phyloP scores from a whole-genome alignment of 768 basidiomycete genomes.

The Lactarius vividus region DNA sequence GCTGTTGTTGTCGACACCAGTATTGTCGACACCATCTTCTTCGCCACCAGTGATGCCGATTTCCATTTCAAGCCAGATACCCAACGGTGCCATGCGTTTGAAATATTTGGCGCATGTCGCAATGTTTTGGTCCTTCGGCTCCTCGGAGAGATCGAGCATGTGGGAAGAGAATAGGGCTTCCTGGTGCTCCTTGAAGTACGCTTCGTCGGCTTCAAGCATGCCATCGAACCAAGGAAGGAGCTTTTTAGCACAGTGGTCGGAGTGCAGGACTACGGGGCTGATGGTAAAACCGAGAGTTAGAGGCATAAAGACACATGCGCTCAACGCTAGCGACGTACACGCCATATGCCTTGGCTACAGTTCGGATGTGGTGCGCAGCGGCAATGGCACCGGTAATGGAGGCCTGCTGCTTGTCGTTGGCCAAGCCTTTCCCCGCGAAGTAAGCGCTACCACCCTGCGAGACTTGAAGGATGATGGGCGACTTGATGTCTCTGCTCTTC shows the following conservation, averaged over 20 bases:
- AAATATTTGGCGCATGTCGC: conserved; percentile 92
- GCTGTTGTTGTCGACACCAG: conserved; percentile 85
- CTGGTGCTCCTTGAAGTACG: conserved; percentile 84
- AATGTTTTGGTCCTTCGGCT: conserved; percentile 92
- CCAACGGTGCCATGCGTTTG: conserved; percentile 87
- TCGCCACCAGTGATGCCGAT: conserved; percentile 99
- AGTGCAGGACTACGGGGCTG: conserved; percentile 95
- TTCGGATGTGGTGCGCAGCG: conserved; percentile 88
- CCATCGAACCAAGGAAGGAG: conserved; percentile 99
- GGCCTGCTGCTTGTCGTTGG: conserved; percentile 94
- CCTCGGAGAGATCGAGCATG: conserved; percentile 98
- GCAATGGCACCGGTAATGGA: conserved; percentile 91
- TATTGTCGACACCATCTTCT: conserved; percentile 99
- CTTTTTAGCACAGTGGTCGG: conserved; percentile 98
- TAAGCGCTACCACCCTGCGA: conserved; percentile 97
- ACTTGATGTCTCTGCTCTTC: conserved; percentile 77
- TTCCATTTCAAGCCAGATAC: conserved; percentile 99
- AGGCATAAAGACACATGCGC: conserved; percentile 5
- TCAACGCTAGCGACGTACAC: conserved; percentile 55
- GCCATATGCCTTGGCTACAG: conserved; percentile 87
- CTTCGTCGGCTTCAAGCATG: conserved; percentile 96
- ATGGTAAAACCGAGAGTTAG: conserved; percentile 7
- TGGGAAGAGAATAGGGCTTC: conserved; percentile 93
- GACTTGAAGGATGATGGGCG: conserved; percentile 96
- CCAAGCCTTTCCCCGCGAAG: conserved; percentile 94